Evolutionary conservation across 163 green algal species (phyloP).

Genomic region (Scenedesmus sp.): DNA sequence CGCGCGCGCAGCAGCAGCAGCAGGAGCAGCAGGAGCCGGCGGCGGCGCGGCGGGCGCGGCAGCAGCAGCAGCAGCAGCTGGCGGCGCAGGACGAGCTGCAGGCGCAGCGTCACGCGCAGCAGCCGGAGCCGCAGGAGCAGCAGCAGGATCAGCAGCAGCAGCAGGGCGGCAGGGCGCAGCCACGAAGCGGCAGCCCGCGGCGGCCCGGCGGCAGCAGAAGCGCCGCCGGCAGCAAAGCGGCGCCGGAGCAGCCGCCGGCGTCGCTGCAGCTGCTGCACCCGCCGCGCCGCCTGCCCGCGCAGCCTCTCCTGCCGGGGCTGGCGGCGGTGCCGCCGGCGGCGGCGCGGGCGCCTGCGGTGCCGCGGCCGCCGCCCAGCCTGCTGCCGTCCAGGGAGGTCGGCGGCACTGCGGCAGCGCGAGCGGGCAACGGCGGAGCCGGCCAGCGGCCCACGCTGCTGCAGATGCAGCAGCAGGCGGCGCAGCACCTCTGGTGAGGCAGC

Average conservation of each 20-base stretch:
- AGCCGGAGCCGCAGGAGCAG: neutral
- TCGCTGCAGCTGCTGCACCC: neutral
- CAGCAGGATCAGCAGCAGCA: constrained; percentile 1
- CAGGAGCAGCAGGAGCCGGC: neutral
- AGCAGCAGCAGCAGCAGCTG: neutral
- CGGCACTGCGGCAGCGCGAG: constrained; percentile 6
- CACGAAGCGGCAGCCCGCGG: neutral
- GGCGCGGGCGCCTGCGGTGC: neutral
- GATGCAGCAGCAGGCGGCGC: constrained; percentile 3
- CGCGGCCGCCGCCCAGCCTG: neutral
- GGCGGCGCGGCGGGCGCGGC: neutral
- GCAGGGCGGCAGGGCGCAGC: neutral
- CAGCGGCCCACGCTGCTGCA: neutral
- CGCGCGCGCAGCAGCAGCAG: constrained; percentile 12
- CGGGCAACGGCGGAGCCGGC: neutral
- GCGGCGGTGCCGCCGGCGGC: no score
- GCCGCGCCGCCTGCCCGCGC: neutral
- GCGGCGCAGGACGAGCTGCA: neutral
- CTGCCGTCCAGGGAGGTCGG: neutral
- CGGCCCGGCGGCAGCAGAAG: neutral
- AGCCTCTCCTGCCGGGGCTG: constrained; percentile 10
- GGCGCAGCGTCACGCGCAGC: neutral
- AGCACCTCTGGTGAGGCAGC: no score
- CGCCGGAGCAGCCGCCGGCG: neutral
- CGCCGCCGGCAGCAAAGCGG: neutral